Evolutionary conservation across 306 rosid genomes (phyloP).

Genomic region (Prunus campanulata): DNA sequence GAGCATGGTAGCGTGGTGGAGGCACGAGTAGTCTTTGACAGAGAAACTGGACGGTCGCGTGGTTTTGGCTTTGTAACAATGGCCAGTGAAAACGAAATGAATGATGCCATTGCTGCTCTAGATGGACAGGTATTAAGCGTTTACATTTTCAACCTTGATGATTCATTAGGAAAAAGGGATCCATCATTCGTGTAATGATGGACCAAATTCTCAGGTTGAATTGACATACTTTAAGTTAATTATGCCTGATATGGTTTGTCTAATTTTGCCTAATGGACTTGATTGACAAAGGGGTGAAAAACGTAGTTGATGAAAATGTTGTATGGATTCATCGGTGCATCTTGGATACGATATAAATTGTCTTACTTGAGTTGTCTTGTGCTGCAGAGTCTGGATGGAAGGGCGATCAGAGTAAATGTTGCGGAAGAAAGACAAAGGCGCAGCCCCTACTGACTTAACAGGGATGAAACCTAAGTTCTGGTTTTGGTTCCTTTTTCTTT

Average conservation of each 20-base stretch:
- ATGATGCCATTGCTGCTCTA: conserved; percentile 85
- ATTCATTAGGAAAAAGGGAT: neutral
- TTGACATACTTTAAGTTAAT: neutral
- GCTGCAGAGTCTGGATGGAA: conserved; percentile 73
- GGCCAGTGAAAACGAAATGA: conserved; percentile 68
- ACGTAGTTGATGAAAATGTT: neutral
- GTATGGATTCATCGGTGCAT: neutral
- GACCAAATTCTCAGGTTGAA: neutral
- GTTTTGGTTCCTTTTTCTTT: conserved; percentile 21
- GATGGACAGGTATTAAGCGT: conserved; percentile 84
- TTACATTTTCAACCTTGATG: neutral
- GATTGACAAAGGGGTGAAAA: neutral
- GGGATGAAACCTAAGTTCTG: conserved; percentile 28
- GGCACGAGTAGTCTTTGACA: conserved; percentile 75
- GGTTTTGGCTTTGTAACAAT: conserved; percentile 94
- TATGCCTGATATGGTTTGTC: neutral
- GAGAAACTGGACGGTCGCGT: conserved; percentile 93
- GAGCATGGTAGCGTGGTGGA: conserved; percentile 73
- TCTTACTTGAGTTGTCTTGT: conserved; percentile 21
- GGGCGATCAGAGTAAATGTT: conserved; percentile 83
- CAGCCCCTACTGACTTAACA: conserved; percentile 38
- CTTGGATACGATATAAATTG: neutral
- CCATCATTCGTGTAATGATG: neutral
- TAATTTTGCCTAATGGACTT: neutral
- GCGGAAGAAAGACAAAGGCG: conserved; percentile 89